Evolutionary conservation across 352 stramenopile species (phyloP).

Genomic region (Phytophthora chlamydospora): DNA sequence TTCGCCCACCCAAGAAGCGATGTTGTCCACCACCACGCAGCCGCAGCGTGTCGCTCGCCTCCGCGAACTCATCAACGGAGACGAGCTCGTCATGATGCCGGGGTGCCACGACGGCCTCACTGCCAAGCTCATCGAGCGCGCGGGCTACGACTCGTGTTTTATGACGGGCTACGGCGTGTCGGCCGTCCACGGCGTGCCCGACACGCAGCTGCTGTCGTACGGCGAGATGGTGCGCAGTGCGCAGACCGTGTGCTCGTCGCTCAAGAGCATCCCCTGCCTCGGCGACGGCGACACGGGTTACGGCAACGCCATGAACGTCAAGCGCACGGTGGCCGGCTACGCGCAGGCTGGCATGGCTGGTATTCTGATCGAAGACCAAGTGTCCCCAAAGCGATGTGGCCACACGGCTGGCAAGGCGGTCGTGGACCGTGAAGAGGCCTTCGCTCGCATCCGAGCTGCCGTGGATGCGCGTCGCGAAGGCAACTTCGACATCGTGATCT

Average conservation of each 20-base stretch:
- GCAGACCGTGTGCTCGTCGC: slow-evolving; percentile 43
- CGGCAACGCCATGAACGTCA: slow-evolving; percentile 94
- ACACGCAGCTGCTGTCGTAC: slow-evolving; percentile 78
- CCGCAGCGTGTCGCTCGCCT: slow-evolving; percentile 49
- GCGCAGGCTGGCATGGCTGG: slow-evolving; percentile 90
- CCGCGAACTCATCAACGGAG: slow-evolving; percentile 43
- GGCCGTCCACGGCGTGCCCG: slow-evolving; percentile 83
- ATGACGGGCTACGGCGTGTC: slow-evolving; percentile 94
- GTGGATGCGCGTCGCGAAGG: slow-evolving; percentile 89
- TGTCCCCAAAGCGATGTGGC: slow-evolving; percentile 92
- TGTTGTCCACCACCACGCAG: slow-evolving; percentile 42
- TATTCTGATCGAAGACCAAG: slow-evolving; percentile 96
- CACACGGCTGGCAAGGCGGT: slow-evolving; percentile 93
- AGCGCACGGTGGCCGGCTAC: slow-evolving; percentile 92
- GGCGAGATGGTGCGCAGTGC: slow-evolving; percentile 57
- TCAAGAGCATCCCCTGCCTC: slow-evolving; percentile 65
- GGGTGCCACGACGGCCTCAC: slow-evolving; percentile 93
- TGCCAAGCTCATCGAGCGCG: slow-evolving; percentile 85
- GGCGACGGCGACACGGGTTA: slow-evolving; percentile 93
- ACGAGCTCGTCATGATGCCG: slow-evolving; percentile 84
- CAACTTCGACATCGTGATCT: slow-evolving; percentile 90
- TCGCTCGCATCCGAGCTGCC: slow-evolving; percentile 84
- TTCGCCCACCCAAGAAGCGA: not conserved
- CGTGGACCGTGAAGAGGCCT: slow-evolving; percentile 86
- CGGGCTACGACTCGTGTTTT: slow-evolving; percentile 91